Evolutionary conservation across 495 filamentous ascomycete species (phyloP).

Genomic region (Tuber borchii): DNA sequence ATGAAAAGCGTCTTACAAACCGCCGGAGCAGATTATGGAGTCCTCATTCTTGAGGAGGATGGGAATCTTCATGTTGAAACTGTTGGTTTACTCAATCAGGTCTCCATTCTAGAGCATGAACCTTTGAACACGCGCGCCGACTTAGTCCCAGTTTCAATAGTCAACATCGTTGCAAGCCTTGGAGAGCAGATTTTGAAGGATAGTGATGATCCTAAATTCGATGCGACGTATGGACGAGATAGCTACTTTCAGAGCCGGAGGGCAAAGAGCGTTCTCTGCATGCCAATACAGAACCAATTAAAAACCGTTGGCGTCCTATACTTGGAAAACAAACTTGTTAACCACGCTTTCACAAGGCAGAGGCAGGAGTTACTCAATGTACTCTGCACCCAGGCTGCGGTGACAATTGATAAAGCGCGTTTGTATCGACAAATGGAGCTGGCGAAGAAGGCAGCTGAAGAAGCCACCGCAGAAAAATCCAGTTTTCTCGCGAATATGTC

Average conservation of each 20-base stretch:
- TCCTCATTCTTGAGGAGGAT: conserved; percentile 40
- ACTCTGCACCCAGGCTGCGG: conserved; percentile 41
- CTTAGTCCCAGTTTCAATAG: conserved; percentile 40
- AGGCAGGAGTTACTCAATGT: conserved; percentile 40
- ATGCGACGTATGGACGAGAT: conserved; percentile 40
- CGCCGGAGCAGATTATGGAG: conserved; percentile 41
- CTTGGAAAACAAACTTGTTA: conserved; percentile 41
- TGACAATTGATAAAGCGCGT: conserved; percentile 42
- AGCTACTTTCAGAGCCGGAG: conserved; percentile 36
- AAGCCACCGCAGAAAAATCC: conserved; percentile 41
- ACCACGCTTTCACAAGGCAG: conserved; percentile 41
- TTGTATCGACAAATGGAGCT: conserved; percentile 42
- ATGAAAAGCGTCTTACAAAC: conserved; percentile 42
- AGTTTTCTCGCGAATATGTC: conserved; percentile 42
- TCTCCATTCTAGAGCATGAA: conserved; percentile 40
- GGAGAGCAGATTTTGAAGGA: conserved; percentile 41
- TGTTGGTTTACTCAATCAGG: conserved; percentile 39
- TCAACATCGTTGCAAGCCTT: conserved; percentile 41
- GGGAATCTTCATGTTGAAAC: conserved; percentile 41
- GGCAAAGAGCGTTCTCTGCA: conserved; percentile 40
- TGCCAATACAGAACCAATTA: conserved; percentile 41
- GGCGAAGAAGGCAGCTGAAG: conserved; percentile 40
- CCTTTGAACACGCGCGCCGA: conserved; percentile 39
- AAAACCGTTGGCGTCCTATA: conserved; percentile 42
- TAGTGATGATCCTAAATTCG: conserved; percentile 41